Evolutionary conservation across 2,329 filamentous ascomycete species (phyloP).

Genomic region (Arthrobotrys iridis): DNA sequence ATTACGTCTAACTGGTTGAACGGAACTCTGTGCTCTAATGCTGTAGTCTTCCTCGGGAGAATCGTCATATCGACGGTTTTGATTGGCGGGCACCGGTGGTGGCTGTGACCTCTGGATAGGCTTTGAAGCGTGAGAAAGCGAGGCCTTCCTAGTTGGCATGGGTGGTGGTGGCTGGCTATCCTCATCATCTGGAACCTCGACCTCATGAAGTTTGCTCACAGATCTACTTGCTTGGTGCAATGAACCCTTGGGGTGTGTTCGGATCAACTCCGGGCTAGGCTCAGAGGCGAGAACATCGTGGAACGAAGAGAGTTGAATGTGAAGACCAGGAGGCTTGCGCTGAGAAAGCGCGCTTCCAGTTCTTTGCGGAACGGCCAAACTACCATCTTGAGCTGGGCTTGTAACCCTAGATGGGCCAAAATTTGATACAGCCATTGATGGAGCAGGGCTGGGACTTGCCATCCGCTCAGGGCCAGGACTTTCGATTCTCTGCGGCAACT

Average conservation of each 20-base stretch:
- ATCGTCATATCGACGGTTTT: conserved; percentile 38
- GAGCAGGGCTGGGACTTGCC: conserved; percentile 42
- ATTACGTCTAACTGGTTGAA: conserved; percentile 15
- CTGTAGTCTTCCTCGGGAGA: conserved; percentile 44
- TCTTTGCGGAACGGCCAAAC: conserved; percentile 32
- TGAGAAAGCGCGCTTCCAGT: conserved; percentile 52
- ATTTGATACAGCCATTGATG: conserved; percentile 39
- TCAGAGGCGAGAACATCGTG: conserved; percentile 50
- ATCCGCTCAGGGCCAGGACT: conserved; percentile 49
- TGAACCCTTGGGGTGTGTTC: conserved; percentile 40
- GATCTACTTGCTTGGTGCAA: conserved; percentile 45
- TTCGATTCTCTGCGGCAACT: conserved; percentile 36
- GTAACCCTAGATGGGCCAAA: conserved; percentile 45
- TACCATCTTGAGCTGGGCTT: conserved; percentile 44
- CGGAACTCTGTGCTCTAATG: conserved; percentile 24
- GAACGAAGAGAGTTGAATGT: conserved; percentile 51
- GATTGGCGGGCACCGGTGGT: not conserved
- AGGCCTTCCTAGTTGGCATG: conserved; percentile 48
- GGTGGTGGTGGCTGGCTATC: conserved; percentile 26
- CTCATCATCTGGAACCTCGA: conserved; percentile 44
- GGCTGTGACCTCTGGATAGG: conserved; percentile 6
- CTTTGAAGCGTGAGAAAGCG: conserved; percentile 29
- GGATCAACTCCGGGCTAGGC: conserved; percentile 41
- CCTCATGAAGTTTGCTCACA: conserved; percentile 50
- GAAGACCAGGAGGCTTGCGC: conserved; percentile 48